Evolutionary conservation across 305 asterid species (phyloP).

Genomic region (Vinca major): DNA sequence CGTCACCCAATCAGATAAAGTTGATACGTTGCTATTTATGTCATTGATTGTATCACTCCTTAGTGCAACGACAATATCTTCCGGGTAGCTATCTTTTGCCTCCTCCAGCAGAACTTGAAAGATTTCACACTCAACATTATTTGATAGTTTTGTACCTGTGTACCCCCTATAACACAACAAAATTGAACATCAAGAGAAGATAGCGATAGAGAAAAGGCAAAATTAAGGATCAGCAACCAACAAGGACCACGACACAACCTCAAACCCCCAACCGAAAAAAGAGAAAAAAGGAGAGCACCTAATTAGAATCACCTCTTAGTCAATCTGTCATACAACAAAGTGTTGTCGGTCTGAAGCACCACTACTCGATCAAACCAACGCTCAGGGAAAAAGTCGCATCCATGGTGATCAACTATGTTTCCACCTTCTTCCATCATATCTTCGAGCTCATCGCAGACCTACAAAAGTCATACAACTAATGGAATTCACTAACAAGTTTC

Average conservation of each 20-base stretch:
- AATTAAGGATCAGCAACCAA: not conserved
- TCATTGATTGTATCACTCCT: constrained; percentile 63
- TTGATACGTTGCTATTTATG: constrained; percentile 38
- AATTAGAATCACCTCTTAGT: constrained; percentile 45
- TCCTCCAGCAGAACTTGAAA: constrained; percentile 76
- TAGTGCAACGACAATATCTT: constrained; percentile 55
- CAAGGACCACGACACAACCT: not conserved
- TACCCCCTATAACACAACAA: constrained; percentile 49
- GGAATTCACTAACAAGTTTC: not conserved
- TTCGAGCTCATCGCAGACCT: constrained; percentile 96
- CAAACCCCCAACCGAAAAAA: not conserved
- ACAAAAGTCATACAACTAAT: not conserved
- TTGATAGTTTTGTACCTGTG: constrained; percentile 61
- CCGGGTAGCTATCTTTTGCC: constrained; percentile 70
- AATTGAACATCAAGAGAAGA: constrained; percentile 1
- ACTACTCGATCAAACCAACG: constrained; percentile 84
- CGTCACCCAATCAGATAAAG: constrained; percentile 51
- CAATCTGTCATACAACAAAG: constrained; percentile 66
- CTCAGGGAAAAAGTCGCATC: constrained; percentile 94
- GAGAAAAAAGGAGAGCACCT: not conserved
- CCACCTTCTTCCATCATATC: constrained; percentile 93
- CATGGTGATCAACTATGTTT: constrained; percentile 89
- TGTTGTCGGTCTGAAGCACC: constrained; percentile 72
- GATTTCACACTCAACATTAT: constrained; percentile 76
- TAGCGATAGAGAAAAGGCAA: not conserved